Base-by-base conservation (phyloP, 1,284 basidiomycete genomes). In the Farysia itapuensis region DNA sequence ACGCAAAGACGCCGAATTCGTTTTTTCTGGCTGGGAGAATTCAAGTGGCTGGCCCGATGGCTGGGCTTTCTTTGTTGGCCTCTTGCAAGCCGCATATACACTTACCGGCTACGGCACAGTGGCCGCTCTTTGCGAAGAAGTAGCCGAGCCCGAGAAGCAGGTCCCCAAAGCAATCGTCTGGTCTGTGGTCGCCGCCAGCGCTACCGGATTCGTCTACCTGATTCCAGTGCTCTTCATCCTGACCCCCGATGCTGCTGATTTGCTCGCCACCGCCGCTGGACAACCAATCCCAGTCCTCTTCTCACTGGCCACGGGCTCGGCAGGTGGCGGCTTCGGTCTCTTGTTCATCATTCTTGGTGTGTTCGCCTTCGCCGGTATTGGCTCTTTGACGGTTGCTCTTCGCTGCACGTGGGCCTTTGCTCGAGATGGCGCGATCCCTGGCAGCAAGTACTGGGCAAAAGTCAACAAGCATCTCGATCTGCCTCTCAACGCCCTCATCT, bases 281-380 rank as follows among this genome's bases (percentile, higher is more conserved):
- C 78, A 79, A 49, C 80, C 80, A 12, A 79, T 81, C 64, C 78
- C 79, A 2, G 58, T 79, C 12, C 64, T 80, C 14, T 80, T 80
- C 74, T 78, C 78, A 47, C 68, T 66, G 1, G 80, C 79, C 14
- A 80, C 78, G 0, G 78, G 79, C 8, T 72, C 68, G 20, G 46
- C 77, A 1, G 78, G 75, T 4, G 80, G 79, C 3, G 80, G 77
- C 3, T 75, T 81, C 23, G 79, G 79, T 5, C 52, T 81, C 9
- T 69, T 80, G 2, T 79, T 80, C 53, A 70, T 80, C 28, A 79
- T 81, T 48, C 74, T 81, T 31, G 79, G 79, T 18, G 78, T 81
- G 43, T 79, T 78, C 65, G 54, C 78, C 23, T 80, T 81, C 48
- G 79, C 80, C 4, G 71, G 77, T 5, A 75, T 81, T 34, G 80